phyloP scores from a whole-genome alignment of 495 filamentous ascomycete genomes.

The Tuber indicum region DNA sequence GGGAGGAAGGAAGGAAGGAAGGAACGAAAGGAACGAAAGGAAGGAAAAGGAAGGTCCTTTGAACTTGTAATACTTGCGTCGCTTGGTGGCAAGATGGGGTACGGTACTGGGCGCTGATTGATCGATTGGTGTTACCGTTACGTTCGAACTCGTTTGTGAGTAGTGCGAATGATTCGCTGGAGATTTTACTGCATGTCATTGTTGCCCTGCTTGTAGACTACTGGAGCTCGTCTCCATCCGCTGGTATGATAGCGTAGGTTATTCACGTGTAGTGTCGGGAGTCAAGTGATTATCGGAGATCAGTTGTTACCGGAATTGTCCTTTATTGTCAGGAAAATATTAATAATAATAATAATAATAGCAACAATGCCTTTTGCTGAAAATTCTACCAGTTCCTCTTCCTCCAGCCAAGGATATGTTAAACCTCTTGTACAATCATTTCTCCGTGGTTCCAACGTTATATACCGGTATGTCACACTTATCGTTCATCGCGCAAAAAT shows the following conservation, averaged over 20 bases:
- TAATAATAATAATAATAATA: neutral
- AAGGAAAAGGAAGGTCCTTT: neutral
- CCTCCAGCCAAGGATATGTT: neutral
- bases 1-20: no score
- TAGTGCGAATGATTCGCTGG: neutral
- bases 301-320: neutral
- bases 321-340: neutral
- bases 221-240: neutral
- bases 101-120: neutral
- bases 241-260: slow-evolving; percentile 2
- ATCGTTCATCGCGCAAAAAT: neutral
- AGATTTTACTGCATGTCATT: neutral
- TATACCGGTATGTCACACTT: neutral
- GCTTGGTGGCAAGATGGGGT: neutral
- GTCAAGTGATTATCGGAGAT: neutral
- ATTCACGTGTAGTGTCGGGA: slow-evolving; percentile 1
- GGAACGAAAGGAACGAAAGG: no score
- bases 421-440: neutral
- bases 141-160: neutral
- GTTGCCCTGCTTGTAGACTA: neutral
- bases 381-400: neutral
- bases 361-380: neutral
- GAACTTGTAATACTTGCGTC: neutral
- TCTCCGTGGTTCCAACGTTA: neutral
- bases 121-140: neutral